Evolutionary conservation across 495 filamentous ascomycete species (phyloP), one percentile per base, ranked within the genome.

Genomic region (Aspergillus homomorphus): DNA sequence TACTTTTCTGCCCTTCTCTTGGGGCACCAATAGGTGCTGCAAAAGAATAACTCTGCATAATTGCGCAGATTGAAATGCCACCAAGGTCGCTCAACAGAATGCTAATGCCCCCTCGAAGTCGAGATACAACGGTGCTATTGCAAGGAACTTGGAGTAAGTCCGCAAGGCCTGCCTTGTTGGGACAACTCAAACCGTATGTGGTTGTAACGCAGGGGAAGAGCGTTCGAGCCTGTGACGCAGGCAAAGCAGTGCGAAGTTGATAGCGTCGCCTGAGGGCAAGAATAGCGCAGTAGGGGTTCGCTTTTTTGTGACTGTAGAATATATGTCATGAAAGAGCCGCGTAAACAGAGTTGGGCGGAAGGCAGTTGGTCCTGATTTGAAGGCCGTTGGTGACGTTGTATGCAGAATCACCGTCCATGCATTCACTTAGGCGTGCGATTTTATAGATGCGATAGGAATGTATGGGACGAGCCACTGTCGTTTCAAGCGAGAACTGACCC

Each of bases 41-140:
- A 64, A 80, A 81, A 19, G 77, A 76, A 62, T 76, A 82, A 41
- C 70, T 67, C 45, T 79, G 75, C 77, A 79, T 79, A 56, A 50
- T 53, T n/a, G 41, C 14, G 20, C 51, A 21, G 45, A 38, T 20
- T 3, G 9, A 28, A 28, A 28, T 5, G 12, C 15, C 33, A 12
- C 33, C 10, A 14, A 38, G 6, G 33, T 38, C 2, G 33, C 12
- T 38, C 5, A 38, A 12, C 8, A 38, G 2, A 2, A 38, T 10
- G 33, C 33, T 12, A 38, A 14, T 5, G 33, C 33, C 33, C 8
- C 2, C 33, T 38, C 33, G 33, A 10, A 12, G 33, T 7, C 33
- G 12, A 12, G 2, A 38, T 38, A 38, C 2, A 38, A 2, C 5
- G 33, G 45, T 16, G n/a, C n/a, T 18, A 18, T 20, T 21, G 41